phyloP scores from a whole-genome alignment of 192 early-diverging fungal genomes.

The Chytriomyces sp. region DNA sequence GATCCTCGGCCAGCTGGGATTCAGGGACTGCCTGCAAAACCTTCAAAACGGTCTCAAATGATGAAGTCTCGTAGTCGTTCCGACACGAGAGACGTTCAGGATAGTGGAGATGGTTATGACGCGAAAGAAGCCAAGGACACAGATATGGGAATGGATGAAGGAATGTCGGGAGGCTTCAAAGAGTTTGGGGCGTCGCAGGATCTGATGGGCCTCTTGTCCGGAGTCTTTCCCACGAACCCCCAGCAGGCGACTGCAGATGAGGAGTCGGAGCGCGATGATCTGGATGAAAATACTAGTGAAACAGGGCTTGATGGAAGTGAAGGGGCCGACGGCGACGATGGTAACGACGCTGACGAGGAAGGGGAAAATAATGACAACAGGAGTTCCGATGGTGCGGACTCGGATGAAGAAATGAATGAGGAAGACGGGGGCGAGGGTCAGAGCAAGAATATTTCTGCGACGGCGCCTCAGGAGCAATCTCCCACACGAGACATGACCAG shows the following conservation, averaged over 20 bases:
- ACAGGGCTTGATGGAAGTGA: background rate
- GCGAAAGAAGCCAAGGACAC: background rate
- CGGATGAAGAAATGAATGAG: background rate
- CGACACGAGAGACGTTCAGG: background rate
- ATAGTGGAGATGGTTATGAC: background rate
- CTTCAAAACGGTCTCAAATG: background rate
- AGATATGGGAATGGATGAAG: background rate
- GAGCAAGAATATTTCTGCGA: background rate
- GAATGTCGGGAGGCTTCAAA: background rate
- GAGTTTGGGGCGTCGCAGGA: too few relatives aligned
- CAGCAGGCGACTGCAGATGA: background rate
- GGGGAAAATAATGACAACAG: background rate
- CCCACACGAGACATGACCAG: background rate
- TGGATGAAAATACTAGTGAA: background rate
- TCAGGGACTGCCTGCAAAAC: too few relatives aligned
- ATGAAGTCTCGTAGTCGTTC: background rate
- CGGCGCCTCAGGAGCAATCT: too few relatives aligned
- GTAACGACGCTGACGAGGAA: constrained; percentile 8
- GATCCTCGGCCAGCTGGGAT: background rate
- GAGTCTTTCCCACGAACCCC: constrained; percentile 3
- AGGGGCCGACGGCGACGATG: constrained; percentile 2
- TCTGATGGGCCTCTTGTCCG: constrained; percentile 18
- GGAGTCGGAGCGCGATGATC: background rate
- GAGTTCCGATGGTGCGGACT: background rate
- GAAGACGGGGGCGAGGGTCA: constrained; percentile 1